Base-by-base conservation (phyloP, 2,329 filamentous ascomycete species). In the Xylariales sp. region DNA sequence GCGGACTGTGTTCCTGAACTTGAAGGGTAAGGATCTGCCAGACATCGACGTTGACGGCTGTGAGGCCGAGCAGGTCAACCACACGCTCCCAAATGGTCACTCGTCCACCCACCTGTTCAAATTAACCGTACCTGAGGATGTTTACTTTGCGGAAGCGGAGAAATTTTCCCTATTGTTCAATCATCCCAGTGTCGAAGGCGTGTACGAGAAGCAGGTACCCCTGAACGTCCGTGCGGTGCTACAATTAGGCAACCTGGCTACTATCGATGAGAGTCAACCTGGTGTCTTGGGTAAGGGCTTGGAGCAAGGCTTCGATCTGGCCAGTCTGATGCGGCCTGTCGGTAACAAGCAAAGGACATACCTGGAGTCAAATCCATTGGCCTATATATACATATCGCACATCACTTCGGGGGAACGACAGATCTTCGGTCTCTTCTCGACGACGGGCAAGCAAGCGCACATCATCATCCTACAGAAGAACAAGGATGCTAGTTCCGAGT, bases 91-190 rank as follows among this genome's bases (percentile, higher is more conserved):
- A 1, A 98, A 98, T 54, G 93, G 93, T 0, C 93, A 97, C 62
- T 83, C 88, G 3, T 97, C 91, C 0, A 85, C 88, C 4, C 88
- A 98, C 67, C 73, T 99, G 4, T 97, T 97, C 75, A 94, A 90
- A 66, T 74, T 99, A 27, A 90, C 85, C 1, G 87, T 98, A 63
- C 76, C 87, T 0, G 93, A 98, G 61, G 84, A 93, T 42, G 75
- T 86, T 1, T 98, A 94, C 63, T 80, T 95, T 46, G 80, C 82
- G 32, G 88, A 97, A 60, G 74, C 84, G 0, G 84, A 89, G 47
- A 94, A 89, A 58, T 84, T 97, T 46, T 80, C 84, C 2, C 66
- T 84, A 20, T 70, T 97, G 2, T 91, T 96, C 68, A 89, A 91
- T 48, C 90, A 98, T 58, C 80, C 89, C 0, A 95, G 89, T 60